These are phyloP conservation scores for Fraxinus anomala DNA, from an alignment of 257 asterid genomes.

Conservation along the genomic window DNA sequence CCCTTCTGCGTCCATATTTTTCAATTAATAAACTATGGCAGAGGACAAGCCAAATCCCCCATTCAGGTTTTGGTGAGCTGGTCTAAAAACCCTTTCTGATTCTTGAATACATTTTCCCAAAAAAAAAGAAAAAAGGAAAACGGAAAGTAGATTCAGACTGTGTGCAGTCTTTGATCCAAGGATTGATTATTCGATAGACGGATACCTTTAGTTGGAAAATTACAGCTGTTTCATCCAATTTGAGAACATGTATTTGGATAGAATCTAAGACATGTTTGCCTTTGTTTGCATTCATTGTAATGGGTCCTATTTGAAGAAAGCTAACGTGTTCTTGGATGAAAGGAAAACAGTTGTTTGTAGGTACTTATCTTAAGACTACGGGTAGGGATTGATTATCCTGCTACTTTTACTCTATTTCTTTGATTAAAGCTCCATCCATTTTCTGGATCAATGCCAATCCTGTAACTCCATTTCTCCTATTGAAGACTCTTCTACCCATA, in stretches of 20 bases:
- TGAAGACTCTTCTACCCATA: background rate
- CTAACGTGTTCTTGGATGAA: background rate
- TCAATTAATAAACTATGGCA: background rate
- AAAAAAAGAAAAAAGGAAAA: background rate
- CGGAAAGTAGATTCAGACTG: background rate
- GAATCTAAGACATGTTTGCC: background rate
- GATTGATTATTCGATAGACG: background rate
- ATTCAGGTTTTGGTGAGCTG: background rate
- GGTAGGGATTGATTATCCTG: background rate
- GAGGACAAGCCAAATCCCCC: background rate
- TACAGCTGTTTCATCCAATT: background rate
- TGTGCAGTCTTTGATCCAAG: background rate
- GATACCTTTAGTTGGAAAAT: background rate
- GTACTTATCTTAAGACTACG: background rate
- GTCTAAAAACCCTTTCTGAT: background rate
- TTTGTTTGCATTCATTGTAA: background rate
- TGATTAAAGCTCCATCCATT: background rate
- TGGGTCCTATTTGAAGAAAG: background rate
- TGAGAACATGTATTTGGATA: background rate
- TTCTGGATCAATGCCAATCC: background rate
- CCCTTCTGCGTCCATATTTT: background rate
- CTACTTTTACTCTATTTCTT: background rate
- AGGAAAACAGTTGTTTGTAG: background rate
- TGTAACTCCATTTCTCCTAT: background rate
- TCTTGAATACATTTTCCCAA: background rate